Conservation (phyloP, 768 basidiomycete species). For the Rhizopogon vinicolor region DNA sequence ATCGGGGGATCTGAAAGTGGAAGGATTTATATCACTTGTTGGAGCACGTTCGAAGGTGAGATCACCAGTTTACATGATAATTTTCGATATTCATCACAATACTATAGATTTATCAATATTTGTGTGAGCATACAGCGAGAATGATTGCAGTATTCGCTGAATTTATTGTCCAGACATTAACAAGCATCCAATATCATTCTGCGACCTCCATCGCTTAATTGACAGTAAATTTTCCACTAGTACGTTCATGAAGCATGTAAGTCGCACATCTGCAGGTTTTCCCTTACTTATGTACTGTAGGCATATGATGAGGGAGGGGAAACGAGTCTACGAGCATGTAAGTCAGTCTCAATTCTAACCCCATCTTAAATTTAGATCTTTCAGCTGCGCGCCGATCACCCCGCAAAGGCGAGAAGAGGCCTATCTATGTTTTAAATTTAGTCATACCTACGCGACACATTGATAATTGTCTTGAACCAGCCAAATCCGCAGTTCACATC, state of each 20-base stretch:
- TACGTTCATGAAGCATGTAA: constrained; percentile 71
- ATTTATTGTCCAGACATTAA: constrained; percentile 61
- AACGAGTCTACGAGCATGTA: constrained; percentile 24
- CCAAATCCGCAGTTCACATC: constrained; percentile 63
- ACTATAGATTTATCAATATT: constrained; percentile 73
- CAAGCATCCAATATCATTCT: constrained; percentile 57
- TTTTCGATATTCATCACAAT: constrained; percentile 15
- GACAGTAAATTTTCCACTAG: constrained; percentile 63
- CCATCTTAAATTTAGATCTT: constrained; percentile 7
- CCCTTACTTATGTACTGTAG: constrained; percentile 30
- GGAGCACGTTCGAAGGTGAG: constrained; percentile 70
- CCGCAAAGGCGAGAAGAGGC: constrained; percentile 70
- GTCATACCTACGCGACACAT: constrained; percentile 59
- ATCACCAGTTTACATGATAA: constrained; percentile 11
- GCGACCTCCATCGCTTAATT: constrained; percentile 67
- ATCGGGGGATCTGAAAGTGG: constrained; percentile 48
- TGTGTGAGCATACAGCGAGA: constrained; percentile 52
- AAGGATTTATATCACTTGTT: constrained; percentile 83
- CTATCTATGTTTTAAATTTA: constrained; percentile 82
- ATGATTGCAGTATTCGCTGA: background rate
- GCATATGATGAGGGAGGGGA: constrained; percentile 66
- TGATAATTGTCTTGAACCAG: constrained; percentile 80
- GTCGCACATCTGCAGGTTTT: constrained; percentile 9
- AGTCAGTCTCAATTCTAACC: constrained; percentile 9
- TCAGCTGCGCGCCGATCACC: constrained; percentile 67